Base-by-base conservation (phyloP, 495 filamentous ascomycete genomes). In the Aspergillus ostianus region DNA sequence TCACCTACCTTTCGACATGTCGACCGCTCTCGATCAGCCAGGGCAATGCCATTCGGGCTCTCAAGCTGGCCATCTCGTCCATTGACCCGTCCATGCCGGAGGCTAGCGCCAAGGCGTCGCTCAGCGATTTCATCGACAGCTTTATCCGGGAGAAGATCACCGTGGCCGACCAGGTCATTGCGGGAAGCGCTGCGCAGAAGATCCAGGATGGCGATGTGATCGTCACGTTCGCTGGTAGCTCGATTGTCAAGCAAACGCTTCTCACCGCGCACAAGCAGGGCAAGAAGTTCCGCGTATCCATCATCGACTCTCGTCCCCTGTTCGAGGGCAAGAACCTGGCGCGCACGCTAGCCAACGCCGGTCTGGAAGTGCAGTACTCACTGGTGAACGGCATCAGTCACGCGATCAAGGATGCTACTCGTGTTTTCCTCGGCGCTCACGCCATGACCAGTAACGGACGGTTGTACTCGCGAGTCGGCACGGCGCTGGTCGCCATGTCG, bases 1-100 rank as follows among this genome's bases (percentile, higher is more conserved):
- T 98, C 62, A 91, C 92, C 60, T 96, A 93, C 68, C 86, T 98
- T 29, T 90, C 88, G 47, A 91, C 92, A 58, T 97, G 92, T 68
- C 88, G 94, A 6, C 92, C 94, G 12, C 89, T 98, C 73, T 93
- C 90, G 53, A 91, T 94, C 70, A 89, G 89, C 47, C 93, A 96
- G 85, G 93, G 95, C 57, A 98, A 97, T 73, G 91, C 92, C 19
- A 97, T 98, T 70, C 85, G 95, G 44, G 91, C 92, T 76, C 81
- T 98, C 19, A 98, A 98, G 76, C 81, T 94, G 29, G 83, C 88
- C 67, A 92, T 98, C 72, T 85, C 89, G 55, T 88, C 86, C 51
- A 85, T 97, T 59, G 92, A 96, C 68, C 90, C 92, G 12, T 86
- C 89, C 59, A 83, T 85, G 7, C 84, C 90, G 15, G 92, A 98